Percentiles rank a stretch among this genome's conserved stretches.
phyloP scores from a whole-genome alignment of 2,329 filamentous ascomycete genomes.

The Cercospora sp. region DNA sequence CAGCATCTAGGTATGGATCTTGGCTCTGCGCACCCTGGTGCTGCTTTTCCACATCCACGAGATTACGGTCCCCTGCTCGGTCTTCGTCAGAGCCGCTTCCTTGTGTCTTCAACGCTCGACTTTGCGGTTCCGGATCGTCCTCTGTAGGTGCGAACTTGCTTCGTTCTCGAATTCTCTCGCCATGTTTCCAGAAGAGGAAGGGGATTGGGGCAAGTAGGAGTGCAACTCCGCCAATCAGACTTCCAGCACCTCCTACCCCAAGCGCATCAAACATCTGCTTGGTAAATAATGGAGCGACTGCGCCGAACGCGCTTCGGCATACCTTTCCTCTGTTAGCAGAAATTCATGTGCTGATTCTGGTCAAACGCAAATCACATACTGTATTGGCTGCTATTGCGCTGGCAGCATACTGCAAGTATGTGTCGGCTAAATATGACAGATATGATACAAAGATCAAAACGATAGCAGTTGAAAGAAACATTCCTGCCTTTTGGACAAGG shows the following conservation, averaged over 20 bases:
- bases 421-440: conserved; percentile 57
- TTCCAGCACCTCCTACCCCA: conserved; percentile 36
- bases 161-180: conserved; percentile 16
- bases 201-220: conserved; percentile 38
- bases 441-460: conserved; percentile 54
- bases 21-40: background rate
- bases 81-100: background rate
- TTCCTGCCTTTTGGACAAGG: conserved; percentile 40
- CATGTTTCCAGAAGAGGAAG: conserved; percentile 30
- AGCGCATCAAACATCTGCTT: conserved; percentile 38
- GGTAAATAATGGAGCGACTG: conserved; percentile 36
- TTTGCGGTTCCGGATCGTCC: background rate
- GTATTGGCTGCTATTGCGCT: conserved; percentile 33
- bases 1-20: conserved; percentile 23
- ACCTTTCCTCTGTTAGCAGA: conserved; percentile 26
- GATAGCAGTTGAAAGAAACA: conserved; percentile 45
- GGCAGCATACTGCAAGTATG: conserved; percentile 46
- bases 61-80: background rate
- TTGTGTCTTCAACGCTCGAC: background rate
- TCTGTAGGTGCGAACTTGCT: conserved; percentile 25
- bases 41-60: background rate
- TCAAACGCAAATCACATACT: background rate
- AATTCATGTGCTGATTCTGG: background rate
- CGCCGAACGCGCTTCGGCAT: conserved; percentile 33
- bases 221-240: conserved; percentile 49